phyloP scores from a whole-genome alignment of 1,284 basidiomycete species.

The Polyporus tsugae region DNA sequence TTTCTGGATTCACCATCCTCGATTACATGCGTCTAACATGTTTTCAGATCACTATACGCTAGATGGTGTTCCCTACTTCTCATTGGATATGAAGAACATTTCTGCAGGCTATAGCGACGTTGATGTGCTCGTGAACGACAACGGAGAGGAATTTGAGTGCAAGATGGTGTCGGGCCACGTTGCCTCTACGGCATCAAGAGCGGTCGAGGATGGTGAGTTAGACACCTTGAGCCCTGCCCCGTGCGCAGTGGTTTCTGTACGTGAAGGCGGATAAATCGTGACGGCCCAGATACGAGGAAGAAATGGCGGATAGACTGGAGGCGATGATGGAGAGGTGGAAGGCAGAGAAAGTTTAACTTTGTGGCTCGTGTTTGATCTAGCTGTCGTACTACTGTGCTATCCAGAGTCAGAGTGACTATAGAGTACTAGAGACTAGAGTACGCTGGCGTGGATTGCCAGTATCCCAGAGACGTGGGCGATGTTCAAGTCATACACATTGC shows the following conservation, averaged over 20 bases:
- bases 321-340: too few relatives aligned
- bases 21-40: not conserved
- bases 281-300: not conserved
- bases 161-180: conserved; percentile 52
- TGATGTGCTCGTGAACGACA: conserved; percentile 49
- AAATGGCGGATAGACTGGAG: too few relatives aligned
- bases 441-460: too few relatives aligned
- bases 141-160: conserved; percentile 42
- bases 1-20: not conserved
- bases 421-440: too few relatives aligned
- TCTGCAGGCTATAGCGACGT: conserved; percentile 47
- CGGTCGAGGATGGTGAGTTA: not conserved
- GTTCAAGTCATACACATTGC: too few relatives aligned
- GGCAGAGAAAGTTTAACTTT: too few relatives aligned
- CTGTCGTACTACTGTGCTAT: too few relatives aligned
- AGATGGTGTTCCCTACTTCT: conserved; percentile 47
- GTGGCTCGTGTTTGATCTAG: too few relatives aligned
- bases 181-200: conserved; percentile 27
- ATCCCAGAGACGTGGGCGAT: too few relatives aligned
- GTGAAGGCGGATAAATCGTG: conserved; percentile 5
- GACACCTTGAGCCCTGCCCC: conserved; percentile 21
- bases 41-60: conserved; percentile 25
- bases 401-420: too few relatives aligned
- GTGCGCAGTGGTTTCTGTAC: conserved; percentile 22
- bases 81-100: conserved; percentile 42